phyloP scores from a whole-genome alignment of 2,329 filamentous ascomycete species.

The Penicillium sp. region DNA sequence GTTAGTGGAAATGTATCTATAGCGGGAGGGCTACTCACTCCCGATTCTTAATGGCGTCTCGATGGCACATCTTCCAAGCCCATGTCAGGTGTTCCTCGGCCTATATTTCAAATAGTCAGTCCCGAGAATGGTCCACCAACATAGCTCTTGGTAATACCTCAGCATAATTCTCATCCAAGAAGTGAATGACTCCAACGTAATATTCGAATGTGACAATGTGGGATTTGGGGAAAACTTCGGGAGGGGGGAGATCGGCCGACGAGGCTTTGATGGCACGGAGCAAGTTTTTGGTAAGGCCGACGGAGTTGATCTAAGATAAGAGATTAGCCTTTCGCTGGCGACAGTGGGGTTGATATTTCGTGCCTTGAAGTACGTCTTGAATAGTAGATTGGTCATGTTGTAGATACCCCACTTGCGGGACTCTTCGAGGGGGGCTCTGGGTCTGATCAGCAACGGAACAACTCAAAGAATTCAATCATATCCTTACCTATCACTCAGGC shows the following conservation, averaged over 20 bases:
- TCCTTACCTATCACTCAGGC: slow-evolving; percentile 78
- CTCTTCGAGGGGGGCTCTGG: slow-evolving; percentile 75
- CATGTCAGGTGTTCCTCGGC: slow-evolving; percentile 76
- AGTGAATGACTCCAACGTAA: slow-evolving; percentile 89
- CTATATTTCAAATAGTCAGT: slow-evolving; percentile 40
- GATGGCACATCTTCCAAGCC: slow-evolving; percentile 80
- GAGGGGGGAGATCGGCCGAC: slow-evolving; percentile 72
- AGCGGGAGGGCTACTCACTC: slow-evolving; percentile 58
- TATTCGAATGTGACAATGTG: slow-evolving; percentile 96
- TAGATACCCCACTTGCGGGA: slow-evolving; percentile 98
- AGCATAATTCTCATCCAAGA: slow-evolving; percentile 89
- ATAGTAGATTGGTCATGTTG: slow-evolving; percentile 87
- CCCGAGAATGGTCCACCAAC: neutral
- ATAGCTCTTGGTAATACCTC: slow-evolving; percentile 53
- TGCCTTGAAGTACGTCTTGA: slow-evolving; percentile 96
- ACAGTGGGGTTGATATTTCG: neutral
- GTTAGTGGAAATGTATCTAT: slow-evolving; percentile 22
- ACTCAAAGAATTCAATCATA: neutral
- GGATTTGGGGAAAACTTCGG: slow-evolving; percentile 78
- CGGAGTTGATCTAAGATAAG: slow-evolving; percentile 66
- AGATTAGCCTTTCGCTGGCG: slow-evolving; percentile 10
- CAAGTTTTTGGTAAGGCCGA: slow-evolving; percentile 85
- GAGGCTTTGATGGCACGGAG: slow-evolving; percentile 78
- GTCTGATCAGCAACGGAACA: slow-evolving; percentile 10
- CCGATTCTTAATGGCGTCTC: slow-evolving; percentile 68